Percentiles rank a stretch among this genome's conserved stretches.
Conservation (phyloP, 306 rosid genomes). For the Acacia crassicarpa region DNA sequence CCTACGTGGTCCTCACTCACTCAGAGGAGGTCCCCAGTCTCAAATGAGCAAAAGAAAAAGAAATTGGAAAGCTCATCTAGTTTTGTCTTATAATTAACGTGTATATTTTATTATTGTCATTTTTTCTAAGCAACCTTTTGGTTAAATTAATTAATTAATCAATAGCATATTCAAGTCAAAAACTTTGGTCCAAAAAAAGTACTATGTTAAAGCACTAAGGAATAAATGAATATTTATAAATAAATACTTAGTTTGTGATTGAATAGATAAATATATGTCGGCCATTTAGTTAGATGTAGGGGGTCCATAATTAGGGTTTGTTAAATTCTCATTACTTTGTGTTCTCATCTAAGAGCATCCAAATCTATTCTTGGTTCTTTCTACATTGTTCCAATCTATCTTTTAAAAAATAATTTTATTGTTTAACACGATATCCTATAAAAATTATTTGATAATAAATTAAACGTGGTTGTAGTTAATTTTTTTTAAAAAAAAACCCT, state of each 20-base stretch:
- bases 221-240: background rate
- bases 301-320: background rate
- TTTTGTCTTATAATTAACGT: background rate
- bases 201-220: background rate
- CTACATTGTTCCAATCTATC: background rate
- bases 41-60: background rate
- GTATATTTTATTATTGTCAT: background rate
- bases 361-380: background rate
- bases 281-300: background rate
- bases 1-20: background rate
- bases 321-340: background rate
- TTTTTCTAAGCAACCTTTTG: background rate
- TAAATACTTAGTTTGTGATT: background rate
- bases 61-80: background rate
- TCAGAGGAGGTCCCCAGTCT: background rate
- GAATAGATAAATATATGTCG: background rate
- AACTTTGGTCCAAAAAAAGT: background rate
- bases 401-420: background rate
- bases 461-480: background rate
- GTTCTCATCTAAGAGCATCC: slow-evolving; percentile 3
- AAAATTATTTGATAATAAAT: no score
- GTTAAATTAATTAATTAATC: background rate
- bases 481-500: no score
- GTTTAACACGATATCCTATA: background rate
- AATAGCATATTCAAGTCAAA: background rate